Evolutionary conservation across 495 filamentous ascomycete species (phyloP).

Genomic region (Penicillium cosmopolitanum): DNA sequence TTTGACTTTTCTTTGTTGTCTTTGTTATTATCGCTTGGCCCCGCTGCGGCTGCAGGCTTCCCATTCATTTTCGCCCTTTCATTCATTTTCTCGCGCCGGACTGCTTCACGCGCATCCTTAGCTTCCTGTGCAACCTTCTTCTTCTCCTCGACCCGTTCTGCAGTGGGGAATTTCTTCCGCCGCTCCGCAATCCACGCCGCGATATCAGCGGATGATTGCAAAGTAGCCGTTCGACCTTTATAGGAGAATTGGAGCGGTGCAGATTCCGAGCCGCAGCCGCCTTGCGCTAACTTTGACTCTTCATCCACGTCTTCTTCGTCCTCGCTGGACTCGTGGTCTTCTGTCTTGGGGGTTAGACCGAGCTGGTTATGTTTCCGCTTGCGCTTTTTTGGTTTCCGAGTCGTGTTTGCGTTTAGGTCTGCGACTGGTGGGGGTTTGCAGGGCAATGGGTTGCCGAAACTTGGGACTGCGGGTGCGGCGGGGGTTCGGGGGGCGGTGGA

Average conservation of each 20-base stretch:
- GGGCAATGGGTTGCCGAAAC: slow-evolving; percentile 61
- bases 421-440: slow-evolving; percentile 62
- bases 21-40: too few species aligned
- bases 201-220: slow-evolving; percentile 67
- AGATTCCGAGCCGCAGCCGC: slow-evolving; percentile 17
- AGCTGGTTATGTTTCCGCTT: slow-evolving; percentile 78
- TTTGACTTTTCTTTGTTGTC: slow-evolving; percentile 34
- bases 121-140: slow-evolving; percentile 50
- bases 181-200: slow-evolving; percentile 81
- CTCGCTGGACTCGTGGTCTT: slow-evolving; percentile 69
- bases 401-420: slow-evolving; percentile 36
- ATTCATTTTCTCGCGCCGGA: slow-evolving; percentile 36
- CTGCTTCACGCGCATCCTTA: slow-evolving; percentile 43
- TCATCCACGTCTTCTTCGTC: slow-evolving; percentile 78
- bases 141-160: slow-evolving; percentile 58
- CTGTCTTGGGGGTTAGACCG: slow-evolving; percentile 75
- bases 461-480: slow-evolving; percentile 62
- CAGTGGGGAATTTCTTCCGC: slow-evolving; percentile 76
- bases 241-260: slow-evolving; percentile 48
- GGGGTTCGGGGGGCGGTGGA: slow-evolving; percentile 43
- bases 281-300: slow-evolving; percentile 53
- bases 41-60: background rate
- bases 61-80: slow-evolving; percentile 24
- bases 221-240: slow-evolving; percentile 42
- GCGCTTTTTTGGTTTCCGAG: slow-evolving; percentile 63